phyloP scores from a whole-genome alignment of 768 basidiomycete species.

The Tremella mesenterica region DNA sequence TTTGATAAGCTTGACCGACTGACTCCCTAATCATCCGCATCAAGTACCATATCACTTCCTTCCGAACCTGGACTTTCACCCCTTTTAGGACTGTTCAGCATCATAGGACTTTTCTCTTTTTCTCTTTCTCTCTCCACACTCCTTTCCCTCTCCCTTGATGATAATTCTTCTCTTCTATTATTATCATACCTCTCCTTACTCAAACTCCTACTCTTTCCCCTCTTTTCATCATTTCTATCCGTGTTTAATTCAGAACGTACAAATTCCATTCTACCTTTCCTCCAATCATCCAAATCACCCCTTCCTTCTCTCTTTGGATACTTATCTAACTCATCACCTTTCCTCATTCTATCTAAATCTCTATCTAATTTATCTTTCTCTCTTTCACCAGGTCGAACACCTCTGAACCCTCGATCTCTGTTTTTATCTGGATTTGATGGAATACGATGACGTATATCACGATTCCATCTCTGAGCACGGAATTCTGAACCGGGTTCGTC shows the following conservation, averaged over 20 bases:
- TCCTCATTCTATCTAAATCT: slow-evolving; percentile 12
- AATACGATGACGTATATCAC: slow-evolving; percentile 14
- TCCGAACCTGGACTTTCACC: background rate
- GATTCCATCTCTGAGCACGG: slow-evolving; percentile 12
- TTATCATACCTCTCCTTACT: background rate
- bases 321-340: background rate
- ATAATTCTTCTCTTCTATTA: too few relatives aligned
- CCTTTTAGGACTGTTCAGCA: background rate
- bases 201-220: slow-evolving; percentile 11
- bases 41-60: slow-evolving; percentile 35
- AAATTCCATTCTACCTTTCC: background rate
- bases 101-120: too few relatives aligned
- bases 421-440: background rate
- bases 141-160: background rate
- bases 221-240: slow-evolving; percentile 10
- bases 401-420: background rate
- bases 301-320: background rate
- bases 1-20: too few relatives aligned
- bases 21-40: slow-evolving; percentile 15
- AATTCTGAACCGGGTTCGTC: background rate
- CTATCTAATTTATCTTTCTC: background rate
- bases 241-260: slow-evolving; percentile 7
- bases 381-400: background rate
- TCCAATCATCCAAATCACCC: slow-evolving; percentile 8
- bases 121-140: background rate